Percentiles rank a stretch among this genome's conserved stretches.
Evolutionary conservation across 2,329 filamentous ascomycete genomes (phyloP).

Genomic region (Fusarium devonianum): DNA sequence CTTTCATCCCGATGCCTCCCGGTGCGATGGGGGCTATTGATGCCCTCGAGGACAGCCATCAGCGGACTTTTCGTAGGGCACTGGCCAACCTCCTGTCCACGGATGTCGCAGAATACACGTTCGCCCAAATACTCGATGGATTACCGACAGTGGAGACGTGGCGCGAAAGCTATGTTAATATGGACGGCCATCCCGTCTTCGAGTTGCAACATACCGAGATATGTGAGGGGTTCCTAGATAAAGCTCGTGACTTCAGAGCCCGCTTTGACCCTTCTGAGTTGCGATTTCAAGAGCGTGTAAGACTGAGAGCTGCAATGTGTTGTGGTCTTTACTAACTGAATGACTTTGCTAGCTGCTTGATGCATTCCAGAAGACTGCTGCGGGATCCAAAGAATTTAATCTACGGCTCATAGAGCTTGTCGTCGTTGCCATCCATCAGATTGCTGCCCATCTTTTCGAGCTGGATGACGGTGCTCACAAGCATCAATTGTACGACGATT

Average conservation of each 20-base stretch:
- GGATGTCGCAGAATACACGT: conserved; percentile 2
- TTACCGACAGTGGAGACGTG: conserved; percentile 1
- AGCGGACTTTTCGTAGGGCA: background rate
- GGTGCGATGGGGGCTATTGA: background rate
- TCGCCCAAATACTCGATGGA: conserved; percentile 22
- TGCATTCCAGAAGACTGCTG: background rate
- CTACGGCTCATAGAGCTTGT: conserved; percentile 19
- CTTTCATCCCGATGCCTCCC: background rate
- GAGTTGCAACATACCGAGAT: background rate
- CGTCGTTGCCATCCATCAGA: conserved; percentile 15
- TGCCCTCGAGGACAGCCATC: background rate
- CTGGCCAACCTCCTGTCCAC: background rate
- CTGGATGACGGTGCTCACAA: conserved; percentile 17
- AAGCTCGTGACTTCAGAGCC: background rate
- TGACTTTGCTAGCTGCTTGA: background rate
- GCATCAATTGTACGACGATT: conserved; percentile 3
- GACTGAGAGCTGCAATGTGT: background rate
- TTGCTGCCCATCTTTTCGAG: conserved; percentile 14
- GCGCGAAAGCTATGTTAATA: background rate
- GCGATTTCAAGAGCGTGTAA: rapidly evolving
- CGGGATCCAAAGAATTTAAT: background rate
- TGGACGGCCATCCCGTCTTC: background rate
- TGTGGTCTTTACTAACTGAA: background rate
- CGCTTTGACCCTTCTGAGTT: background rate
- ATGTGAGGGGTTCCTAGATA: conserved; percentile 12